Base-by-base conservation (phyloP, 1,284 basidiomycete genomes). In the Sporisorium reilianum region DNA sequence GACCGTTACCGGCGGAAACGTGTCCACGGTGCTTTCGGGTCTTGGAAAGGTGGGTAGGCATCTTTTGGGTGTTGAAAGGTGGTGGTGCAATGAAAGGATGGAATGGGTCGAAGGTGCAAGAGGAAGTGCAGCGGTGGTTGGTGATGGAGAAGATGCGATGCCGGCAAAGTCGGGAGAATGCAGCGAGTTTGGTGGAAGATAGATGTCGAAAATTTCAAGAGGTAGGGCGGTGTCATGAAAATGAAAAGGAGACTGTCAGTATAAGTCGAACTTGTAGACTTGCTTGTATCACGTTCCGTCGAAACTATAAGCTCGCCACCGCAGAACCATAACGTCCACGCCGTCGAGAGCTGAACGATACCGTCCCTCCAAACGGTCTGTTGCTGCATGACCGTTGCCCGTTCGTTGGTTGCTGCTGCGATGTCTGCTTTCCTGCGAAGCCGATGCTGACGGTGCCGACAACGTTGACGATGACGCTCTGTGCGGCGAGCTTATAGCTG, bases 1-100 rank as follows among this genome's bases (percentile, higher is more conserved):
- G 95, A 88, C 96, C 96, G 88, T 98, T 92, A 80, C 83, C 83
- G 73, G 95, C 95, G 80, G 95, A 98, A 85, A 99, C 96, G 89
- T 99, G 79, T 55, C 80, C 80, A 73, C 80, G 80, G 89, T 96
- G 95, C 89, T 98, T 98, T 88, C 96, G 92, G 87, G 94, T 97
- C 88, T 97, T 97, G 85, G 91, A 90, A 88, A 95, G 89, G 86
- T 89, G 93, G 86, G 95, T 94, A 86, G 95, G 95, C 95, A 97
- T 97, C 74, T 82, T 74, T 74, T 68, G 42, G 32, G 20, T 25
- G 34, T 41, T 32, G 55, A 25, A 46, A 30, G 42, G 46, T 48
- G 22, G 50, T 34, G 51, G 50, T 52, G 34, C 26, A 42, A 40
- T 25, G 22, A 36, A 51, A 36, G 38, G 32, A 22, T 22, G 46